Conservation (phyloP, 73 alveolate genomes). For the Strombidium stylifer region DNA sequence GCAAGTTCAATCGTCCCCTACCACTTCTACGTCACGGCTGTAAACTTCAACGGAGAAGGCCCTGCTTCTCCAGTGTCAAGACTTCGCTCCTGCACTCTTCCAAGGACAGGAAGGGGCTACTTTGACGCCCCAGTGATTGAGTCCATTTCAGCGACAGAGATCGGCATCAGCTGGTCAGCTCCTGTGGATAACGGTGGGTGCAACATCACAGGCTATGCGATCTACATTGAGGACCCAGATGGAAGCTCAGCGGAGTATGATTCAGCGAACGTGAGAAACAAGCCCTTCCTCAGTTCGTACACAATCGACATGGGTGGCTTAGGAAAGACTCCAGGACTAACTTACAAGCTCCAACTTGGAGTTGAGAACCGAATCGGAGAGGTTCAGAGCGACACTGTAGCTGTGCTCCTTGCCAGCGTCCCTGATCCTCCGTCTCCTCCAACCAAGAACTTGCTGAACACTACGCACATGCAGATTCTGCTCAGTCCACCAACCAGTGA, state of each 20-base stretch:
- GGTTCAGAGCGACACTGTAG: slow-evolving; percentile 38
- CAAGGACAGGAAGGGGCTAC: slow-evolving; percentile 5
- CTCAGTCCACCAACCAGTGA: slow-evolving; percentile 35
- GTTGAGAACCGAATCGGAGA: slow-evolving; percentile 38
- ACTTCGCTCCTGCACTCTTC: slow-evolving; percentile 44
- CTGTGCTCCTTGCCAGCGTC: slow-evolving; percentile 37
- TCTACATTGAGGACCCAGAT: slow-evolving; percentile 49
- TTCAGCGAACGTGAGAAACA: slow-evolving; percentile 23
- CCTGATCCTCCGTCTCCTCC: slow-evolving; percentile 34
- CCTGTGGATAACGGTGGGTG: slow-evolving; percentile 74
- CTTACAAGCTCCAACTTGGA: slow-evolving; percentile 32
- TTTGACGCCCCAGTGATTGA: slow-evolving; percentile 28
- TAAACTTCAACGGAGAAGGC: slow-evolving; percentile 59
- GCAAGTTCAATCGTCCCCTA: neutral
- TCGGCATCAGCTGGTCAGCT: slow-evolving; percentile 50
- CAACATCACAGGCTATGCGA: slow-evolving; percentile 59
- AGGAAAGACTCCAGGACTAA: slow-evolving; percentile 35
- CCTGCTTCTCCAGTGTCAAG: slow-evolving; percentile 3
- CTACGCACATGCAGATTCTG: slow-evolving; percentile 19
- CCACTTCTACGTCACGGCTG: slow-evolving; percentile 44
- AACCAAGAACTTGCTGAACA: slow-evolving; percentile 28
- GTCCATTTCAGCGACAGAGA: slow-evolving; percentile 30
- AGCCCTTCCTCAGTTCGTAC: slow-evolving; percentile 45
- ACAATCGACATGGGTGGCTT: slow-evolving; percentile 43
- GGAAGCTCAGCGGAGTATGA: slow-evolving; percentile 16